phyloP scores from a whole-genome alignment of 495 filamentous ascomycete genomes.

The Neurospora sp. region DNA sequence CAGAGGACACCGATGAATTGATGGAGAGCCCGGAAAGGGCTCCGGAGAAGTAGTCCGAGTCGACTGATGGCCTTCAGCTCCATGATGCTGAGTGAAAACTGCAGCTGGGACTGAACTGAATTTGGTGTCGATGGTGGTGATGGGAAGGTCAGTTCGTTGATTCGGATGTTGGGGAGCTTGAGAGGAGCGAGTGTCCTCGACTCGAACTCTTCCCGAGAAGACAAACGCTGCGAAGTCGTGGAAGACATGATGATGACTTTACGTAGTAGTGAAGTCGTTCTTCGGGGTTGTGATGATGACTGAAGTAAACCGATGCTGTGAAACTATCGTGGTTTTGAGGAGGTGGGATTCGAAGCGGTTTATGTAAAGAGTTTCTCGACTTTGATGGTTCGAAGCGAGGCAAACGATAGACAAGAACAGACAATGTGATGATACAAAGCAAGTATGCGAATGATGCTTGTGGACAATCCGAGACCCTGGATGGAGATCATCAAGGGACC shows the following conservation, averaged over 20 bases:
- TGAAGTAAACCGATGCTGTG: background rate
- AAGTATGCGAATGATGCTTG: background rate
- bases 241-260: background rate
- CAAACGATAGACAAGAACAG: background rate
- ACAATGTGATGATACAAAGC: constrained; percentile 4
- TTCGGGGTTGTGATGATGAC: background rate
- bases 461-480: constrained; percentile 1
- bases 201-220: background rate
- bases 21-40: background rate
- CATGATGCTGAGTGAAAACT: background rate
- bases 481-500: constrained; percentile 4
- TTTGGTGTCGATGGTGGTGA: background rate
- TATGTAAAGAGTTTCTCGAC: background rate
- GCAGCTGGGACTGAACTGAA: background rate
- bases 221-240: background rate
- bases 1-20: background rate
- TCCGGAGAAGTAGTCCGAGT: background rate
- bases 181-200: background rate
- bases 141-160: background rate
- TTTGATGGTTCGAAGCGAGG: background rate
- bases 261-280: background rate
- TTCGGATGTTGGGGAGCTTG: background rate
- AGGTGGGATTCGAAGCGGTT: background rate
- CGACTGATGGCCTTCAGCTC: background rate
- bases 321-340: background rate